These are phyloP conservation scores for Wickerhamiella cacticola DNA, from an alignment of 805 yeast genomes.

Conservation along the genomic window DNA sequence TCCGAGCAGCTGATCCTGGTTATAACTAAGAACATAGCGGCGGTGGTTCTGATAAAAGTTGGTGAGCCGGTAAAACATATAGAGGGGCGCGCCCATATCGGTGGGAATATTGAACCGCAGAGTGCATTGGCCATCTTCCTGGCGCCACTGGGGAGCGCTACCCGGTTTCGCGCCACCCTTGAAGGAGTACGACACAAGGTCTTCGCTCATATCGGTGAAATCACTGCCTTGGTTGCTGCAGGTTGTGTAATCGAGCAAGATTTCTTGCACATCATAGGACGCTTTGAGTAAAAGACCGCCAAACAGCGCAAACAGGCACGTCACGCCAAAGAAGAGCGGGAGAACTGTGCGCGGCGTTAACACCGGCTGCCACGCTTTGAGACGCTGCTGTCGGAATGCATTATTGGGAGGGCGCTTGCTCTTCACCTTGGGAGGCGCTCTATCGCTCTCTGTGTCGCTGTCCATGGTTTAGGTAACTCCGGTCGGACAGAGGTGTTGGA, in stretches of 20 bases:
- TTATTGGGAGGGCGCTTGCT: slow-evolving; percentile 34
- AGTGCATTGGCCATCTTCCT: slow-evolving; percentile 42
- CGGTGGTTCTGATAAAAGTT: slow-evolving; percentile 93
- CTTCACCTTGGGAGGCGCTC: slow-evolving; percentile 28
- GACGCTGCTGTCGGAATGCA: slow-evolving; percentile 42
- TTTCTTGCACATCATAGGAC: slow-evolving; percentile 64
- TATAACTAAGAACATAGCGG: slow-evolving; percentile 77
- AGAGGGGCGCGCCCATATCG: slow-evolving; percentile 58
- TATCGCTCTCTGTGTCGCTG: slow-evolving; percentile 29
- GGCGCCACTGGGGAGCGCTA: slow-evolving; percentile 53
- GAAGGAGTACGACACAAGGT: slow-evolving; percentile 52
- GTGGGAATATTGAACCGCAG: slow-evolving; percentile 62
- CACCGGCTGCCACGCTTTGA: slow-evolving; percentile 74
- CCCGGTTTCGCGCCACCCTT: slow-evolving; percentile 30
- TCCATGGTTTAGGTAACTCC: slow-evolving; percentile 20
- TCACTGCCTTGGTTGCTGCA: slow-evolving; percentile 45
- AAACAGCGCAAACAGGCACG: slow-evolving; percentile 75
- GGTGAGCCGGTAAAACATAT: slow-evolving; percentile 71
- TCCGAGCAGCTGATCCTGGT: slow-evolving; percentile 71
- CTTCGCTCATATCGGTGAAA: slow-evolving; percentile 45
- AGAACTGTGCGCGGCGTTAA: slow-evolving; percentile 83
- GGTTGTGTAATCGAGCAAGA: slow-evolving; percentile 61
- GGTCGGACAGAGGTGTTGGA: too few relatives aligned
- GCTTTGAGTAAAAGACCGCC: slow-evolving; percentile 76
- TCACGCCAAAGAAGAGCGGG: slow-evolving; percentile 63